phyloP scores from a whole-genome alignment of 2,329 filamentous ascomycete genomes.

The Aspergillus uvarum region DNA sequence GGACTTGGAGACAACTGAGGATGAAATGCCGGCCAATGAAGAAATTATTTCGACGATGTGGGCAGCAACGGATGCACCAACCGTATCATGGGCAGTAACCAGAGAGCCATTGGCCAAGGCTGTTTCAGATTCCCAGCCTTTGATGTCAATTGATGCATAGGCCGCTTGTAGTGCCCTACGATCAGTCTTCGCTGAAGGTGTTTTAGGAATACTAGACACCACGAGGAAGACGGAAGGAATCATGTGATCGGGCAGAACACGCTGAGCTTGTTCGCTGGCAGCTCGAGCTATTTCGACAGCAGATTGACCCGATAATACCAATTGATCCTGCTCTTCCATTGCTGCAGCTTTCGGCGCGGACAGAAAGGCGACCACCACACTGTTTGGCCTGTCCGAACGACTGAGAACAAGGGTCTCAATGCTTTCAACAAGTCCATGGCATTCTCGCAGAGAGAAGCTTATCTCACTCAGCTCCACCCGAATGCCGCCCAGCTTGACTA shows the following conservation, averaged over 20 bases:
- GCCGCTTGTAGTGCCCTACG: slow-evolving; percentile 29
- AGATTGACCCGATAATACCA: slow-evolving; percentile 16
- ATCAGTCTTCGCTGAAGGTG: slow-evolving; percentile 36
- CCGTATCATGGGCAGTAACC: not conserved
- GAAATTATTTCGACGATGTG: slow-evolving; percentile 26
- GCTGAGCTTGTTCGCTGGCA: slow-evolving; percentile 21
- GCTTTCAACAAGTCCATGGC: slow-evolving; percentile 31
- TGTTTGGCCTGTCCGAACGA: slow-evolving; percentile 31
- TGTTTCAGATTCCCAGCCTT: slow-evolving; percentile 27
- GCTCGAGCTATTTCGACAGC: slow-evolving; percentile 25
- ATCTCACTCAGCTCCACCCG: slow-evolving; percentile 32
- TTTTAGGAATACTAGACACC: slow-evolving; percentile 29
- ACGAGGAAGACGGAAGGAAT: slow-evolving; percentile 34
- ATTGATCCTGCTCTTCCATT: slow-evolving; percentile 2
- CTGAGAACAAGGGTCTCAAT: slow-evolving; percentile 34
- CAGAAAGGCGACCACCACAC: slow-evolving; percentile 39
- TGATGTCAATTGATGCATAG: slow-evolving; percentile 29
- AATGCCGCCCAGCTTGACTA: slow-evolving; percentile 30
- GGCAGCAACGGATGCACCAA: not conserved
- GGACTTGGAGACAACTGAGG: slow-evolving; percentile 20
- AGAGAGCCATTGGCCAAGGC: slow-evolving; percentile 12
- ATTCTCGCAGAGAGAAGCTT: slow-evolving; percentile 34
- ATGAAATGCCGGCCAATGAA: slow-evolving; percentile 22
- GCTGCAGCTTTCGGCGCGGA: slow-evolving; percentile 23
- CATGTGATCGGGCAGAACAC: slow-evolving; percentile 34